Evolutionary conservation across 2,329 filamentous ascomycete genomes (phyloP).

Genomic region (Pyricularia grisea): DNA sequence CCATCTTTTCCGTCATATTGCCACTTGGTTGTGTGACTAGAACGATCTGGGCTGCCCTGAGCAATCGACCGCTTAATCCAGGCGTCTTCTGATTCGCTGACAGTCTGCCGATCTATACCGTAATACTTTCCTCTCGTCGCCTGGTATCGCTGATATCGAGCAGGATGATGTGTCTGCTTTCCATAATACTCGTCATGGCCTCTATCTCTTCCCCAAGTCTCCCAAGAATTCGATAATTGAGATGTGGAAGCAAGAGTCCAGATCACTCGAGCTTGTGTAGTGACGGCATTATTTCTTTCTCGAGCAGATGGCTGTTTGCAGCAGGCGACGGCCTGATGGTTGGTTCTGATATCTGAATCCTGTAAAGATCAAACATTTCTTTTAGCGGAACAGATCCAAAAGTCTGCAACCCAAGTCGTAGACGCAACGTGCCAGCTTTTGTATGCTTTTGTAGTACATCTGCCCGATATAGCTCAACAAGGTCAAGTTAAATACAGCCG

Average conservation of each 20-base stretch:
- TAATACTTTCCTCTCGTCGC: not conserved
- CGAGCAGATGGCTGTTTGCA: slow-evolving; percentile 29
- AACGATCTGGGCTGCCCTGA: not conserved
- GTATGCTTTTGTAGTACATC: slow-evolving; percentile 32
- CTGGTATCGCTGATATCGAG: not conserved
- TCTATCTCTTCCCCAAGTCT: not conserved
- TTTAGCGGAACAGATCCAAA: slow-evolving; percentile 10
- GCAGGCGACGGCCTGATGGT: slow-evolving; percentile 28
- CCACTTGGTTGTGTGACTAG: not conserved
- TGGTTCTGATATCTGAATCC: slow-evolving; percentile 29
- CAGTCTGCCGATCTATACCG: not conserved
- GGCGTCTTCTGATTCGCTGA: not conserved
- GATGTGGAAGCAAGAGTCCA: not conserved
- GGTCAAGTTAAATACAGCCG: slow-evolving; percentile 27
- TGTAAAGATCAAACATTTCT: slow-evolving; percentile 7
- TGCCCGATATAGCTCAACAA: slow-evolving; percentile 29
- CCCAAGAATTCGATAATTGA: not conserved
- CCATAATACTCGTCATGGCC: not conserved
- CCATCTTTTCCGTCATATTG: not conserved
- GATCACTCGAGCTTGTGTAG: not conserved
- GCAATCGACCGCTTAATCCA: not conserved
- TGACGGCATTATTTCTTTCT: slow-evolving; percentile 21
- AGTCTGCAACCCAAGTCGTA: not conserved
- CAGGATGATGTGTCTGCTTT: not conserved
- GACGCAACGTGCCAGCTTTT: slow-evolving; percentile 24